phyloP scores from a whole-genome alignment of 2,329 filamentous ascomycete species.

The Aureobasidium zeae region DNA sequence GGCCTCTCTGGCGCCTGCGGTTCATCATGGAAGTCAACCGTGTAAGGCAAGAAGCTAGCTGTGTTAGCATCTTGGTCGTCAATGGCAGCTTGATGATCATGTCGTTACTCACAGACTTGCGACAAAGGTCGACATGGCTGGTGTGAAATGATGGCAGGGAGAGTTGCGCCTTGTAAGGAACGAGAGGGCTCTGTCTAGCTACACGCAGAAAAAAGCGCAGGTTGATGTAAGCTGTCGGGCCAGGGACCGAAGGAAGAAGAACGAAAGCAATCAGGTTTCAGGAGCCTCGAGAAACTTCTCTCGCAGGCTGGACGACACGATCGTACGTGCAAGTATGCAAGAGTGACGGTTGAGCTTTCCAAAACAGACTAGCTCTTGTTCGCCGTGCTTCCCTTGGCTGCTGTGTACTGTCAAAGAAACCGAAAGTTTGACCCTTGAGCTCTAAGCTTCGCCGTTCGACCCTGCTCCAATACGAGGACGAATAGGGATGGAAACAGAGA shows the following conservation, averaged over 20 bases:
- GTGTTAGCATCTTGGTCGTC: not conserved
- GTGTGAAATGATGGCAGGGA: not conserved
- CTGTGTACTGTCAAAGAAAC: not conserved
- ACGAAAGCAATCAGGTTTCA: conserved; percentile 2
- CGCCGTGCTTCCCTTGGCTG: conserved; percentile 2
- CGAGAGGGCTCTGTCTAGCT: not conserved
- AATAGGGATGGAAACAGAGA: too few relatives aligned
- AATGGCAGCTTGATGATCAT: not conserved
- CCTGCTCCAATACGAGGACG: too few relatives aligned
- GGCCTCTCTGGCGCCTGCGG: conserved; percentile 22
- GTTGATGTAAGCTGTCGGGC: too few relatives aligned
- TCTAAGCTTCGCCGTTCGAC: too few relatives aligned
- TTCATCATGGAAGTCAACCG: conserved; percentile 69
- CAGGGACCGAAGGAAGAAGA: not conserved
- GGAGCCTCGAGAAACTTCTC: conserved; percentile 13
- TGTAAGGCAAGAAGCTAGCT: conserved; percentile 81
- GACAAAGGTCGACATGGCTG: conserved; percentile 17
- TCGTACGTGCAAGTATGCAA: conserved; percentile 13
- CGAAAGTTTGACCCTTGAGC: too few relatives aligned
- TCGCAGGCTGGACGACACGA: conserved; percentile 10
- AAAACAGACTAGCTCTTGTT: conserved; percentile 7
- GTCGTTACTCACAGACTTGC: conserved; percentile 24
- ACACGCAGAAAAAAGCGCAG: too few relatives aligned
- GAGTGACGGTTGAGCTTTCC: conserved; percentile 13
- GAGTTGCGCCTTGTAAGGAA: not conserved